These are phyloP conservation scores for Yarrowia bubula DNA, from an alignment of 805 yeast species.

Conservation along the genomic window DNA sequence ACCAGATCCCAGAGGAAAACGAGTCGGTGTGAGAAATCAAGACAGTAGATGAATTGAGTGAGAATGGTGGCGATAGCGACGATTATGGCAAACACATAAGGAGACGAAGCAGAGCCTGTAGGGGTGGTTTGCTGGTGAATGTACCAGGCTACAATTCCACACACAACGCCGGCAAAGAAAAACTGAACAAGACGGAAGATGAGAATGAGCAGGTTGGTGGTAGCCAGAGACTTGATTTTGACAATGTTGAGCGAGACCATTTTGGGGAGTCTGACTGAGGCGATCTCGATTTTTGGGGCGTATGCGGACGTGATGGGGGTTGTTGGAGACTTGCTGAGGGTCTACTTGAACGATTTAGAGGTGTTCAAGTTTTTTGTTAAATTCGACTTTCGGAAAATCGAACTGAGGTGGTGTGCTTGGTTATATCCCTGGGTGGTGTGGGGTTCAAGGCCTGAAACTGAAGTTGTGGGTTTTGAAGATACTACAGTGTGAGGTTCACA, in stretches of 20 bases:
- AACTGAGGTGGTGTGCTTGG: too few species aligned
- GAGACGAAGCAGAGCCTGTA: conserved; percentile 32
- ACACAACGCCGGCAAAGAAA: conserved; percentile 37
- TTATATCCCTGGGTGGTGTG: too few species aligned
- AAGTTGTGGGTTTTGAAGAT: neutral
- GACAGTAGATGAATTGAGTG: conserved; percentile 37
- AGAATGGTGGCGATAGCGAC: conserved; percentile 33
- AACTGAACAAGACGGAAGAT: conserved; percentile 35
- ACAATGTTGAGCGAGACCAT: conserved; percentile 12
- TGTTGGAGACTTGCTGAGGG: neutral
- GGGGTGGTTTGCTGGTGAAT: conserved; percentile 30
- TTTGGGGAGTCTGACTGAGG: neutral
- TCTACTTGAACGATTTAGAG: neutral
- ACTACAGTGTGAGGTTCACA: neutral
- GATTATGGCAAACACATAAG: conserved; percentile 34
- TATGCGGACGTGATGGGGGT: neutral
- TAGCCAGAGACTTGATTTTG: conserved; percentile 33
- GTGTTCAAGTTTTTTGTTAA: neutral
- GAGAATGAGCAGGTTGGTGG: conserved; percentile 35
- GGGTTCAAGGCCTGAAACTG: neutral
- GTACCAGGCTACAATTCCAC: conserved; percentile 35
- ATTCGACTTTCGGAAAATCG: too few species aligned
- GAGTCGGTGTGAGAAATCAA: conserved; percentile 31
- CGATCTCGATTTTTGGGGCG: neutral
- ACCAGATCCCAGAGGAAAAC: conserved; percentile 35